Evolutionary conservation across 2,329 filamentous ascomycete species (phyloP), one percentile per base, ranked within the genome.

Genomic region (Botryotinia calthae): DNA sequence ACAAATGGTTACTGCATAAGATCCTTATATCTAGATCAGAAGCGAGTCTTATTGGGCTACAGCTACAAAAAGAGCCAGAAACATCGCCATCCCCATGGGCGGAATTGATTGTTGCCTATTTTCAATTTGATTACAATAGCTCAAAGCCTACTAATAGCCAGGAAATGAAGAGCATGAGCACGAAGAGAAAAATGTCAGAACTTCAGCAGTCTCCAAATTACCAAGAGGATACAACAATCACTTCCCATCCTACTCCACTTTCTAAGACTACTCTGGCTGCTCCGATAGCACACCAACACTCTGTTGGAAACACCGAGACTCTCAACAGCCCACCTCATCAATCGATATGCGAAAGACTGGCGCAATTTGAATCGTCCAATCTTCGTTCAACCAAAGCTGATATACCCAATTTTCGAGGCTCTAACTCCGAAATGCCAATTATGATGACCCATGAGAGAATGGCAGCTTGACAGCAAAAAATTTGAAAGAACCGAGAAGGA

Each of bases 71-170:
- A 8, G 76, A 78, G 46, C 28, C 73, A 28, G n/a, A 58, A 20
- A 37, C 37, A 20, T 28, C 72, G 8, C 77, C 75, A 42, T 78
- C 76, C 2, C 76, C 77, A 44, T 79, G 77, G 78, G 74, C 76
- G 8, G 66, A 79, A 63, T 67, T 78, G 37, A 74, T 75, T 3
- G 74, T 78, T 72, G 74, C 76, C 1, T 77, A 72, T 31, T 77
- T 75, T 71, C 73, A 76, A 20, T 54, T 75, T 44, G 74, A 76
- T 67, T n/a, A 44, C 8, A n/a, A 20, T 28, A 54, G 16, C 10
- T 65, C 69, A 22, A 54, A 54, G 18, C 0, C 18, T 22, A 42
- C 10, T 2, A 20, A 40, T 5, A 22, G n/a, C 1, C 25, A 14
- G 1, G 4, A 12, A 18, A 34, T 9, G 34, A 7, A n/a, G 1